Base-by-base conservation (phyloP, 495 filamentous ascomycete genomes). In the Paragyromitra xinjiangensis region DNA sequence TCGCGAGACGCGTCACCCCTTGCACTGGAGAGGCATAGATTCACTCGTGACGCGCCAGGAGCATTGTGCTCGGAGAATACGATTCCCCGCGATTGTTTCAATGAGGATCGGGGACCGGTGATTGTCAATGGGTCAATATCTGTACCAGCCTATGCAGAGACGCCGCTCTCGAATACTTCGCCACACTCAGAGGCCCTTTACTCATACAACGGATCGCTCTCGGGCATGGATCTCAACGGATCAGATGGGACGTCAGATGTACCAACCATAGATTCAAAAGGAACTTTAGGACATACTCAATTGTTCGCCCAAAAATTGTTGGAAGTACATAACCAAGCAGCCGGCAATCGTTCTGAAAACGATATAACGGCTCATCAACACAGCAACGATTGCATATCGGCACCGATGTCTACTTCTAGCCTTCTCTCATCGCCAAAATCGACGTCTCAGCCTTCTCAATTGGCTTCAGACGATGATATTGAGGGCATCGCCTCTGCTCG, bases 11-110 rank as follows among this genome's bases (percentile, higher is more conserved):
- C 83, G 71, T 71, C 85, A 48, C 67, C 85, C 71, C 70, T 73
- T 56, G 70, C 70, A 56, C 48, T 73, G 8, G 70, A 83, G 82
- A 45, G 69, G 71, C 42, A 84, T 81, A 67, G 82, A 83, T 42
- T 84, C 82, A 48, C 64, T 77, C 34, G 69, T 16, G 78, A 26
- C 84, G 84, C 51, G 50, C 82, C 19, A 85, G 83, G 73, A 72
- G 76, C 59, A 0, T 29, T 79, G 53, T 51, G 61, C 50, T 82
- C 83, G 24, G 83, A 86, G 40, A 84, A 85, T 73, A 50, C 75
- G 29, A 64, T 37, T 45, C 81, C 50, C 73, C 83, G 24, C 71
- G 80, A 65, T 59, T 78, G 22, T 71, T 81, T 58, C 39, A 80
- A 59, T 67, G 81, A 44, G 71, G 45, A 62, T 39, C 70, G 76